Conservation (phyloP, 768 basidiomycete species). For the Tremella fuciformis region DNA sequence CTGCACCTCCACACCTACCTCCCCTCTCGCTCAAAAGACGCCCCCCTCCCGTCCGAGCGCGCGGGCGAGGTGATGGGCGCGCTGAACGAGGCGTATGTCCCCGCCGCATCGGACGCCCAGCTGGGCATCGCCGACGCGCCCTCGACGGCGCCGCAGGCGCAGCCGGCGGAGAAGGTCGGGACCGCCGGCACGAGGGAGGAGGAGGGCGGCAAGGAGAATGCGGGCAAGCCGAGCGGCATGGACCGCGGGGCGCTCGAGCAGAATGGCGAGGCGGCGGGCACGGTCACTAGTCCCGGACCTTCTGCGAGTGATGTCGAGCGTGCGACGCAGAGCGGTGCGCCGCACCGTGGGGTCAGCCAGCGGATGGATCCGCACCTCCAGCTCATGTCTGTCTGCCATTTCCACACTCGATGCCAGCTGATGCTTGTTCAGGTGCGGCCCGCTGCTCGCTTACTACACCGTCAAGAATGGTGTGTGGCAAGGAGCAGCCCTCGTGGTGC, state of each 20-base stretch:
- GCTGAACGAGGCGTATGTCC: slow-evolving; percentile 22
- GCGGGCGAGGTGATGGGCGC: slow-evolving; percentile 13
- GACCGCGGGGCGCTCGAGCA: slow-evolving; percentile 40
- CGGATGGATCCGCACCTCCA: slow-evolving; percentile 75
- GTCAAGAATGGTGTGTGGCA: slow-evolving; percentile 77
- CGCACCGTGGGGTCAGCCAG: slow-evolving; percentile 11
- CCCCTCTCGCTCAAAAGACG: neutral
- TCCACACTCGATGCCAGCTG: neutral
- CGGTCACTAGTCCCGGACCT: slow-evolving; percentile 35
- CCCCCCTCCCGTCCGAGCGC: neutral
- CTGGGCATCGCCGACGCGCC: slow-evolving; percentile 5
- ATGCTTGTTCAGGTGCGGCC: slow-evolving; percentile 63
- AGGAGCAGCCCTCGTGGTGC: slow-evolving; percentile 79
- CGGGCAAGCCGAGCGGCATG: slow-evolving; percentile 33
- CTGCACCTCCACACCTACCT: slow-evolving; percentile 42
- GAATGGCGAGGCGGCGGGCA: slow-evolving; percentile 39
- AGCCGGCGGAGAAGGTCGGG: slow-evolving; percentile 16
- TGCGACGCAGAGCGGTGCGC: slow-evolving; percentile 9
- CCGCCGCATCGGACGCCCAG: slow-evolving; percentile 2
- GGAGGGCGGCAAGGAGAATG: slow-evolving; percentile 41
- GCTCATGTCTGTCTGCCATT: slow-evolving; percentile 59
- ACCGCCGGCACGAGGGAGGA: slow-evolving; percentile 38
- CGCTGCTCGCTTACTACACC: slow-evolving; percentile 85
- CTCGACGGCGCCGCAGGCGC: neutral
- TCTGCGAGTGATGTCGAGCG: slow-evolving; percentile 31